Base-by-base conservation (phyloP, 306 rosid genomes). In the Ormosia semicastrata region DNA sequence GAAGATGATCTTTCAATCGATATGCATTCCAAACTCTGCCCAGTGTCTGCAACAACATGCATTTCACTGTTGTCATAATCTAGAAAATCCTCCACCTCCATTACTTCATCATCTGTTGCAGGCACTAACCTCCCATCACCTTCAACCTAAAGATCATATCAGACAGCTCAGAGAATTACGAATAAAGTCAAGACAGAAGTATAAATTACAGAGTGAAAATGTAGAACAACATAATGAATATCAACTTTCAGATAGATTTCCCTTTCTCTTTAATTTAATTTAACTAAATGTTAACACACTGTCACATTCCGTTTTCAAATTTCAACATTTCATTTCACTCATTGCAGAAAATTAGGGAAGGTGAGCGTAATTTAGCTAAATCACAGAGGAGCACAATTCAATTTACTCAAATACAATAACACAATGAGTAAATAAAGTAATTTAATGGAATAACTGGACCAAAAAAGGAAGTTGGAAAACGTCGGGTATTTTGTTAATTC, bases 91-190 rank as follows among this genome's bases (percentile, higher is more conserved):
- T 90, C 98, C 80, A 95, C 94, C 86, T 93, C 91, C 91, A 93
- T 93, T 63, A 91, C 89, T 84, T 95, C 99, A 86, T 93, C 99
- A 80, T 95, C 98, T 34, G 98, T 92, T 74, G 99, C 99, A 52
- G 98, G 98, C 81, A 95, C 99, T 65, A 95, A 91, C 83, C 93
- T 95, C 84, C 99, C 99, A 84, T 95, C 97, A 77, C 98, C 96
- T 82, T 92, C 99, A 86, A 95, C 98, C 99, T 95, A 82, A 70
- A 78, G 33, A 82, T 84, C 76, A 82, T n/a, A 85, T 85, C 71
- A 64, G 57, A 58, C 79, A 56, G 34, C 66, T 65, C 70, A 58
- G 8, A 44, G 66, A 77, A 30, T 68, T 64, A 69, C 47, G 57
- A 77, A 76, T 24, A 69, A 32, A 30, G 15, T 69, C 79, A 32